phyloP scores from a whole-genome alignment of 2,329 filamentous ascomycete species.

The Biscogniauxia marginata region DNA sequence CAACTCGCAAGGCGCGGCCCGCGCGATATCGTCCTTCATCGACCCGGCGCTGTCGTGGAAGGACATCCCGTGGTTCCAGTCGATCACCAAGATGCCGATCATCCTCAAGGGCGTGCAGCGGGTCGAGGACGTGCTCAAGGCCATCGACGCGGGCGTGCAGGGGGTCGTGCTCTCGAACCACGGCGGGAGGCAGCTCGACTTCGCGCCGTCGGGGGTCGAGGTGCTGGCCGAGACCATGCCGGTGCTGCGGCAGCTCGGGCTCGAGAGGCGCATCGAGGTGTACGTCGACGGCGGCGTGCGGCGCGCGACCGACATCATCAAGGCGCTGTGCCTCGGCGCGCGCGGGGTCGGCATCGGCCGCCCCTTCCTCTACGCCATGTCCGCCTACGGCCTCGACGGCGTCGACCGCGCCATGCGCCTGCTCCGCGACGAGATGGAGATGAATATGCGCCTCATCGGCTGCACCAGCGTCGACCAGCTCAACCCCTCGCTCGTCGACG shows the following conservation, averaged over 20 bases:
- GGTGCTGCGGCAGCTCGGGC: constrained; percentile 69
- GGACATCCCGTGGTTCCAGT: constrained; percentile 89
- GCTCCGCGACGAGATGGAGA: constrained; percentile 94
- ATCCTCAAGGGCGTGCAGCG: constrained; percentile 95
- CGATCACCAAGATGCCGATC: constrained; percentile 91
- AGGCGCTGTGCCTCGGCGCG: constrained; percentile 89
- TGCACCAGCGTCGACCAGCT: constrained; percentile 72
- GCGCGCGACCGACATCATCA: constrained; percentile 90
- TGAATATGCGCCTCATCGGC: constrained; percentile 96
- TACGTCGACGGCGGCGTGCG: constrained; percentile 90
- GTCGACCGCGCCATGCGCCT: constrained; percentile 92
- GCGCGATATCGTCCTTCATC: constrained; percentile 95
- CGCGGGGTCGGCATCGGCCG: constrained; percentile 90
- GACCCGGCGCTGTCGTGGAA: constrained; percentile 92
- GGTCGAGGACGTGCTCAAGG: constrained; percentile 88
- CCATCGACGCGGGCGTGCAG: constrained; percentile 78
- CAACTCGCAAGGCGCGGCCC: constrained; percentile 85
- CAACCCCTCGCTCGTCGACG: constrained; percentile 78
- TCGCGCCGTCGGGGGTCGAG: constrained; percentile 84
- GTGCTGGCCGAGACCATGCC: constrained; percentile 93
- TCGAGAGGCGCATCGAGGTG: constrained; percentile 77
- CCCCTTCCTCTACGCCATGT: constrained; percentile 96
- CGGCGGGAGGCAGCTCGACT: constrained; percentile 91
- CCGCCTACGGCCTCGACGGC: constrained; percentile 80
- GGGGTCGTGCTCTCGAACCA: constrained; percentile 96